Conservation (phyloP, 176 grass and related monocot genomes). For the Pontederia paniculata region DNA sequence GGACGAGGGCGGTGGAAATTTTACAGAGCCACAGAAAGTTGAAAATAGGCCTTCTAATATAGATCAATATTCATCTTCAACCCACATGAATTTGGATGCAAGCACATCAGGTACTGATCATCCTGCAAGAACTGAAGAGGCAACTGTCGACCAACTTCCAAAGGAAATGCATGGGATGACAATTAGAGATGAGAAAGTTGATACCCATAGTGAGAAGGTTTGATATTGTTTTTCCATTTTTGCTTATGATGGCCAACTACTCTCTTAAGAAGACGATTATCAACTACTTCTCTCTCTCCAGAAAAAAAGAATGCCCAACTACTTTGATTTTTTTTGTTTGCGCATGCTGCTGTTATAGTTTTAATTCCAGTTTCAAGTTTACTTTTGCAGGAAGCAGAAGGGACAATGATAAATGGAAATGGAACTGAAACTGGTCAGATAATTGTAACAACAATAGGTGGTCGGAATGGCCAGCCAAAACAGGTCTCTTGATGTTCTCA, state of each 20-base stretch:
- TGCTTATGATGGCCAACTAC: background rate
- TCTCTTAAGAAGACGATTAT: too few species aligned
- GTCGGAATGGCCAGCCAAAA: constrained; percentile 86
- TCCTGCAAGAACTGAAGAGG: constrained; percentile 44
- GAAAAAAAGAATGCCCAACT: too few species aligned
- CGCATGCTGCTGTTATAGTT: background rate
- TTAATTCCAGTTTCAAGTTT: background rate
- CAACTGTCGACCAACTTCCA: constrained; percentile 65
- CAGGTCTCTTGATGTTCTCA: constrained; percentile 36
- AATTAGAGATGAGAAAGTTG: constrained; percentile 72
- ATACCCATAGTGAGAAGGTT: constrained; percentile 59
- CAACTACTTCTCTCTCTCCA: too few species aligned
- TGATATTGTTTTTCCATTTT: background rate
- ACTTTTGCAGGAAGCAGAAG: constrained; percentile 44
- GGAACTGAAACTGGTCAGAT: constrained; percentile 78
- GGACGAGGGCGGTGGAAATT: constrained; percentile 47
- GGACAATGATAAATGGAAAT: constrained; percentile 45
- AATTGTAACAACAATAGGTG: constrained; percentile 82
- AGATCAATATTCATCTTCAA: constrained; percentile 34
- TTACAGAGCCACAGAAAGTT: constrained; percentile 40
- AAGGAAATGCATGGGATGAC: constrained; percentile 86
- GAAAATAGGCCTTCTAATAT: constrained; percentile 31
- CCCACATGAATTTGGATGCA: constrained; percentile 54
- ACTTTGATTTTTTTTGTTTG: too few species aligned
- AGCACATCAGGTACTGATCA: constrained; percentile 51